Conservation (phyloP, 768 basidiomycete species). For the Auriscalpium vulgare region DNA sequence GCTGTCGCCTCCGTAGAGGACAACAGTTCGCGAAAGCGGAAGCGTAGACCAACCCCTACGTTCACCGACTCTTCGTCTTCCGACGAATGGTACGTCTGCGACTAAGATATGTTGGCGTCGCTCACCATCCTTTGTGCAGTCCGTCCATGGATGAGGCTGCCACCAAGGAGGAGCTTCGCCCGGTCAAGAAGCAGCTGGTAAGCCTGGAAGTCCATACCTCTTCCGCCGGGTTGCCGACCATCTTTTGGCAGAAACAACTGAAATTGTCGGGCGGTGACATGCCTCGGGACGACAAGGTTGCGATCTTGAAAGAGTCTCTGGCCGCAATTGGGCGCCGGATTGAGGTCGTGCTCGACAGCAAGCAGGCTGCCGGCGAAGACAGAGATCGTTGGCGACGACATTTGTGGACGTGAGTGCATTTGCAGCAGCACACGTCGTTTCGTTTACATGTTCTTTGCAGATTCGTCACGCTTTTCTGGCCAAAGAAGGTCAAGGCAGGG, state of each 20-base stretch:
- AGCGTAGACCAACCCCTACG: slow-evolving; percentile 91
- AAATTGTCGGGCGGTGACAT: slow-evolving; percentile 91
- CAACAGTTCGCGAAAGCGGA: slow-evolving; percentile 61
- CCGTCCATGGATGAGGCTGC: slow-evolving; percentile 92
- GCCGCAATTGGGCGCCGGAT: slow-evolving; percentile 91
- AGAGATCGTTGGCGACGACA: slow-evolving; percentile 84
- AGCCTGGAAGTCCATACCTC: slow-evolving; percentile 21
- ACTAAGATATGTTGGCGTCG: background rate
- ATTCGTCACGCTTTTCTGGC: slow-evolving; percentile 96
- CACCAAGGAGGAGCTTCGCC: slow-evolving; percentile 91
- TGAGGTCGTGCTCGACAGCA: slow-evolving; percentile 69
- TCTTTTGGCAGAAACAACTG: slow-evolving; percentile 69
- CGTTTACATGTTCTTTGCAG: slow-evolving; percentile 29
- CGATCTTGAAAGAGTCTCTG: slow-evolving; percentile 90
- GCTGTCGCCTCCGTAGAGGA: slow-evolving; percentile 78
- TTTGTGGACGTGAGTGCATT: slow-evolving; percentile 83
- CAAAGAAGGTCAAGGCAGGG: slow-evolving; percentile 89
- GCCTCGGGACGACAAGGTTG: slow-evolving; percentile 92
- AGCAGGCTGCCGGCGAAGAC: slow-evolving; percentile 75
- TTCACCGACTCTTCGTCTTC: slow-evolving; percentile 94
- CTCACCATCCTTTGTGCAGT: slow-evolving; percentile 29
- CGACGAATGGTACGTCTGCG: slow-evolving; percentile 72
- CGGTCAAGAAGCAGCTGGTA: slow-evolving; percentile 94
- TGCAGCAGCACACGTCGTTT: background rate
- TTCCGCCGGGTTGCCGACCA: slow-evolving; percentile 1